A percentile compares a stretch with the other conserved stretches of the same genome.
phyloP scores from a whole-genome alignment of 2,329 filamentous ascomycete species.

The Fusarium irregulare region DNA sequence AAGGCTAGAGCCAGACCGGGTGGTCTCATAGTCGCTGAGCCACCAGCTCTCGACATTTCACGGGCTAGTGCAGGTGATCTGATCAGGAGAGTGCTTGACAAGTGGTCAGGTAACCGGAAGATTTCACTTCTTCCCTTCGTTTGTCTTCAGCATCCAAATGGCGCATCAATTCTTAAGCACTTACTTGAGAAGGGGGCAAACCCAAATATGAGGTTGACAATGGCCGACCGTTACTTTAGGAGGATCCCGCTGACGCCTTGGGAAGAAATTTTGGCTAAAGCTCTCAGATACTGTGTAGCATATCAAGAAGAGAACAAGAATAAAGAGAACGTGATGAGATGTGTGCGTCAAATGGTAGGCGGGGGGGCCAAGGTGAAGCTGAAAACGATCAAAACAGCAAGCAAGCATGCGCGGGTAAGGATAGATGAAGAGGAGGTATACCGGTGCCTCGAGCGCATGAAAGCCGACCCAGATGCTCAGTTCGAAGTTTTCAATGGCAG shows the following conservation, averaged over 20 bases:
- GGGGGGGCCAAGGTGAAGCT: neutral
- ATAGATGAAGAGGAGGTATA: neutral
- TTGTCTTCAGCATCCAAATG: accelerated
- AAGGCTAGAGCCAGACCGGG: neutral
- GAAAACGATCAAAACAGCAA: neutral
- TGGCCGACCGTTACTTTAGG: too few relatives aligned
- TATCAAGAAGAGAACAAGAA: accelerated
- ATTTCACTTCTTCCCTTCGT: neutral
- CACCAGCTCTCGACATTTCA: accelerated
- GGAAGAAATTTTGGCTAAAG: neutral
- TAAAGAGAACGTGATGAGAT: neutral
- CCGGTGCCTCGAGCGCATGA: neutral
- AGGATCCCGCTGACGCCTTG: too few relatives aligned
- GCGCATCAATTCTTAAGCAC: neutral
- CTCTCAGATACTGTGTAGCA: accelerated
- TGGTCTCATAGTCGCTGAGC: neutral
- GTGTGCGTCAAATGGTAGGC: slow-evolving; percentile 2
- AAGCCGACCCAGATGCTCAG: neutral
- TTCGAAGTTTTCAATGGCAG: too few relatives aligned
- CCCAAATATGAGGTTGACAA: neutral
- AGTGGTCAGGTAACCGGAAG: neutral
- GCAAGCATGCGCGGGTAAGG: too few relatives aligned
- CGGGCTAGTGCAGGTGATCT: too few relatives aligned
- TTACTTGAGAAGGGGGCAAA: slow-evolving; percentile 5
- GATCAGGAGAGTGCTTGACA: neutral